Evolutionary conservation across 2,329 filamentous ascomycete genomes (phyloP).

Genomic region (Penicillium sp.): DNA sequence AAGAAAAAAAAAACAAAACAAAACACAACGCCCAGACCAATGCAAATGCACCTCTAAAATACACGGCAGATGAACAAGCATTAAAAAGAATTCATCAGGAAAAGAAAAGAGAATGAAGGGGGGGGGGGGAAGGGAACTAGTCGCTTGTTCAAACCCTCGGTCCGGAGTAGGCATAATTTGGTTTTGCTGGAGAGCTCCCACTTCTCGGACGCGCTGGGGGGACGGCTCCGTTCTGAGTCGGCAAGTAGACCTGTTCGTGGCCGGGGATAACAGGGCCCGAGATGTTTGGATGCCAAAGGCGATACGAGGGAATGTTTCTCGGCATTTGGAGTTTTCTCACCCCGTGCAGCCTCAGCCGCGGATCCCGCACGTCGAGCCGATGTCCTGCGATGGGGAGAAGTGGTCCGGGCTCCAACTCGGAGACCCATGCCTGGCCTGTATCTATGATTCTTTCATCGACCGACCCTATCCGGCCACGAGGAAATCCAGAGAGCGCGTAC

Average conservation of each 20-base stretch:
- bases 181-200: constrained; percentile 28
- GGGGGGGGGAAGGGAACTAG: too few relatives aligned
- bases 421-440: constrained; percentile 13
- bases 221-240: constrained; percentile 11
- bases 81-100: too few relatives aligned
- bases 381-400: constrained; percentile 24
- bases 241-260: constrained; percentile 11
- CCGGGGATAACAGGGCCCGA: constrained; percentile 27
- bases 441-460: constrained; percentile 17
- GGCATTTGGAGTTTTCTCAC: constrained; percentile 12
- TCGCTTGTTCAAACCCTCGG: constrained; percentile 8
- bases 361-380: constrained; percentile 27
- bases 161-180: constrained; percentile 20
- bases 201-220: constrained; percentile 23
- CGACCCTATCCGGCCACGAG: constrained; percentile 13
- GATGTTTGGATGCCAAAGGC: constrained; percentile 24
- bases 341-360: constrained; percentile 22
- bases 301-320: constrained; percentile 16
- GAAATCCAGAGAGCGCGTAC: constrained; percentile 10
- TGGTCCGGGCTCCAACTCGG: constrained; percentile 10
- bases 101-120: too few relatives aligned
- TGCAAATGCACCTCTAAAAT: too few relatives aligned
- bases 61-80: too few relatives aligned
- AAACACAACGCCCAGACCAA: too few relatives aligned
- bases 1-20: too few relatives aligned